Evolutionary conservation across 169 alveolate species (phyloP), one percentile per base, ranked within the genome.

Genomic region (Cryptosporidium tyzzeri): DNA sequence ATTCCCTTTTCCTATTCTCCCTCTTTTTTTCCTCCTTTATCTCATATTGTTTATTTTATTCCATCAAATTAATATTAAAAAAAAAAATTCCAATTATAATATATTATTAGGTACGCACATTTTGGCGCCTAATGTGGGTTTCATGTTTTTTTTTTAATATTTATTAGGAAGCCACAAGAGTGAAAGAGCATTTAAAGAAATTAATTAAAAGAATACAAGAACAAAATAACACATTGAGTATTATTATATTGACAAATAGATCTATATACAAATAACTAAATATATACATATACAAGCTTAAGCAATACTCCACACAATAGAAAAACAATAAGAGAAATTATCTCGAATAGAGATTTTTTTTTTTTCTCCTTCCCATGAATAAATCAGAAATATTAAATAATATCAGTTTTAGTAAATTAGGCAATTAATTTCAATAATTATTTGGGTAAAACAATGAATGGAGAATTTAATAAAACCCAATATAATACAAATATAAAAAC

Each of bases 71-170:
- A 48, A 16, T 45, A 45, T 45, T 7, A 55, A 26, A 26, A 55
- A 48, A n/a, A 23, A 55, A 26, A 26, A 21, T 55, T 26, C 67
- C 18, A n/a, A 55, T 55, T 9, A n/a, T 18, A 55, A 4, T 41
- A 0, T 41, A 41, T 5, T 44, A 44, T 9, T 26, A 55, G 67
- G 67, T 26, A 26, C 55, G 71, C 70, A 33, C 71, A 50, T 35
- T 35, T 48, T 73, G 71, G 71, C 86, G 86, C 86, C 59, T 41
- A 55, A 73, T 73, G 86, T 73, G 86, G 86, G 86, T 51, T 73
- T 73, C 86, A 55, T 73, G 86, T 51, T 73, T 69, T 69, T 55
- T 12, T 12, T 14, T 73, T 55, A 26, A 35, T 41, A 33, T 65
- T 33, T 31, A 65, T 31, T 65, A 10, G 9, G 71, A 65, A 65